Conservation (phyloP, 176 grass and related monocot species). For the Tillandsia fasciculata region DNA sequence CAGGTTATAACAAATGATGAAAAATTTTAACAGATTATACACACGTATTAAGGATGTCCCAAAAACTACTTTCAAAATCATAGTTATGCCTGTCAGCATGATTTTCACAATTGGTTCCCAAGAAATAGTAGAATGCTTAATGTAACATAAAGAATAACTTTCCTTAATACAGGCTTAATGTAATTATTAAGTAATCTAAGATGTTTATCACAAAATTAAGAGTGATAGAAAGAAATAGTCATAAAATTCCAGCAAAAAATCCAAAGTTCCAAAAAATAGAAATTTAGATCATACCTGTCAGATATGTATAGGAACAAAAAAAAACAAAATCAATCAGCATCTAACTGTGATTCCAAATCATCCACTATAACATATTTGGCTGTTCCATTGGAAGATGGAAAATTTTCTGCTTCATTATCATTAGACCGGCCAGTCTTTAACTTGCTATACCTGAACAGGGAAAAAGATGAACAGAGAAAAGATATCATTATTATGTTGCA, state of each 20-base stretch:
- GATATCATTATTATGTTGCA: neutral
- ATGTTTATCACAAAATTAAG: neutral
- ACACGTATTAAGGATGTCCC: too few relatives aligned
- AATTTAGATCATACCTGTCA: constrained; percentile 14
- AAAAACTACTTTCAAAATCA: too few relatives aligned
- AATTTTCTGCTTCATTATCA: constrained; percentile 30
- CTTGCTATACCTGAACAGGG: constrained; percentile 57
- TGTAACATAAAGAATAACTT: too few relatives aligned
- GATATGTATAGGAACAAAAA: constrained; percentile 7
- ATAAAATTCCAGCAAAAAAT: neutral
- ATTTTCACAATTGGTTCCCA: too few relatives aligned
- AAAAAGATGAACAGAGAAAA: constrained; percentile 22
- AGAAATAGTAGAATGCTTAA: too few relatives aligned
- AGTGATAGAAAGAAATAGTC: neutral
- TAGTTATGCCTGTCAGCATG: too few relatives aligned
- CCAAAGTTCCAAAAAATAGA: neutral
- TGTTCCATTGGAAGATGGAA: constrained; percentile 26
- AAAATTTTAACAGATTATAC: too few relatives aligned
- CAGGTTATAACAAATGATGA: too few relatives aligned
- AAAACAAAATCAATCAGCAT: constrained; percentile 26
- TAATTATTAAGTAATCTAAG: too few relatives aligned
- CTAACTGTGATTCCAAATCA: constrained; percentile 43
- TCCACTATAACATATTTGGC: constrained; percentile 91
- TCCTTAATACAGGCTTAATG: too few relatives aligned
- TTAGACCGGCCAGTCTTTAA: constrained; percentile 42